Evolutionary conservation across 768 basidiomycete genomes (phyloP).

Genomic region (Suillus americanus): DNA sequence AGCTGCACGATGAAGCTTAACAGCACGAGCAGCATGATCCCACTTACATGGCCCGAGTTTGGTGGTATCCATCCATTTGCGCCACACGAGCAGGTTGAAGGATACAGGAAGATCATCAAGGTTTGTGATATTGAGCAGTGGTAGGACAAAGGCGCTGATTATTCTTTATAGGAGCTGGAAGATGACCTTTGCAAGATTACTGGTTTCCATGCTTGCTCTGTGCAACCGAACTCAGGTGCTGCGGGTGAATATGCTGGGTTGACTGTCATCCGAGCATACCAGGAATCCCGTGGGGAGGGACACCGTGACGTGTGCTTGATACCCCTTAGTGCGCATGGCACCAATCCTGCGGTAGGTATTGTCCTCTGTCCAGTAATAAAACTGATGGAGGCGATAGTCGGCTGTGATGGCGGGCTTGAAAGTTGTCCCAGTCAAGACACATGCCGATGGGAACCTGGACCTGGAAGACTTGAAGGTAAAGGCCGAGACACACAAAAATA

Average conservation of each 20-base stretch:
- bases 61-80: slow-evolving; percentile 90
- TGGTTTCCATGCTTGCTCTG: slow-evolving; percentile 92
- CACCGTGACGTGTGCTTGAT: slow-evolving; percentile 92
- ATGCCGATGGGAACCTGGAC: slow-evolving; percentile 85
- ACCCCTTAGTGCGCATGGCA: slow-evolving; percentile 95
- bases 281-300: slow-evolving; percentile 81
- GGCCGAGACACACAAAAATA: slow-evolving; percentile 88
- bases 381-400: slow-evolving; percentile 52
- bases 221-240: slow-evolving; percentile 99
- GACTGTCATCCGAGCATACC: slow-evolving; percentile 90
- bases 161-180: slow-evolving; percentile 74
- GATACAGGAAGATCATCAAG: slow-evolving; percentile 81
- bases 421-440: slow-evolving; percentile 93
- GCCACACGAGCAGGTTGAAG: slow-evolving; percentile 84
- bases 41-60: slow-evolving; percentile 93
- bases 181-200: slow-evolving; percentile 90
- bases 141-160: slow-evolving; percentile 11
- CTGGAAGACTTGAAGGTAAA: slow-evolving; percentile 82
- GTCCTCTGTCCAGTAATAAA: not conserved
- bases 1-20: slow-evolving; percentile 99
- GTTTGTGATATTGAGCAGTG: slow-evolving; percentile 32
- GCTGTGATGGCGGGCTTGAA: slow-evolving; percentile 97
- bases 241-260: slow-evolving; percentile 98
- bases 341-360: slow-evolving; percentile 86
- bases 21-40: slow-evolving; percentile 97